phyloP scores from a whole-genome alignment of 23 red algal species.

The Gracilaria caudata region DNA sequence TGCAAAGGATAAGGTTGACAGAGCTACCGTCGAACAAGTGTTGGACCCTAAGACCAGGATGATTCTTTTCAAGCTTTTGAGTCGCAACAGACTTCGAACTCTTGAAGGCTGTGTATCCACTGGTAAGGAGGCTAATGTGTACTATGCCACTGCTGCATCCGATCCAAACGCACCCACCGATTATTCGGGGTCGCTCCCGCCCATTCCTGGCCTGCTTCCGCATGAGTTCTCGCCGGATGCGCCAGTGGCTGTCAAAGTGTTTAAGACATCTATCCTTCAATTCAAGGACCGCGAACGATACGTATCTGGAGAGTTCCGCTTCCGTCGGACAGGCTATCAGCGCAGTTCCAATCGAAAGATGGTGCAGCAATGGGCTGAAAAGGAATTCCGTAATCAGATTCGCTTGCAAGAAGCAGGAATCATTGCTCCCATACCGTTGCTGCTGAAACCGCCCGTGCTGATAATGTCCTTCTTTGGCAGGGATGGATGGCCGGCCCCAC shows the following conservation, averaged over 20 bases:
- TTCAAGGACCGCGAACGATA: constrained; percentile 96
- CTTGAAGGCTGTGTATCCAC: constrained; percentile 90
- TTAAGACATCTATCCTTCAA: constrained; percentile 90
- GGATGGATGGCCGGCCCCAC: constrained; percentile 82
- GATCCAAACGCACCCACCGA: not conserved
- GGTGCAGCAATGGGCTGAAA: constrained; percentile 97
- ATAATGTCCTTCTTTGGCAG: constrained; percentile 94
- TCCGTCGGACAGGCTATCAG: constrained; percentile 73
- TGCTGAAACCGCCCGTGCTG: constrained; percentile 82
- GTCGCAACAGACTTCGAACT: constrained; percentile 47
- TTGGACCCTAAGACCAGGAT: constrained; percentile 86
- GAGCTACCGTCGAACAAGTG: constrained; percentile 87
- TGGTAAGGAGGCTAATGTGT: constrained; percentile 99
- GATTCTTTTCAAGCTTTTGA: constrained; percentile 80
- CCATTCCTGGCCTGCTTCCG: constrained; percentile 21
- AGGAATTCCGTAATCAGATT: constrained; percentile 94
- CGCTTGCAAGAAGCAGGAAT: constrained; percentile 81
- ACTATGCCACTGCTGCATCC: constrained; percentile 65
- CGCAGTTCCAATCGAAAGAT: constrained; percentile 84
- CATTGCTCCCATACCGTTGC: constrained; percentile 67
- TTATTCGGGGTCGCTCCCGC: not conserved
- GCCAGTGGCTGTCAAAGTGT: constrained; percentile 88
- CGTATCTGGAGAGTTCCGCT: constrained; percentile 92
- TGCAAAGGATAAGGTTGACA: constrained; percentile 68
- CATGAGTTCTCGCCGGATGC: constrained; percentile 29